Percentiles rank a stretch among this genome's conserved stretches.
Evolutionary conservation across 495 filamentous ascomycete genomes (phyloP).

Genomic region (Xylaria grammica): DNA sequence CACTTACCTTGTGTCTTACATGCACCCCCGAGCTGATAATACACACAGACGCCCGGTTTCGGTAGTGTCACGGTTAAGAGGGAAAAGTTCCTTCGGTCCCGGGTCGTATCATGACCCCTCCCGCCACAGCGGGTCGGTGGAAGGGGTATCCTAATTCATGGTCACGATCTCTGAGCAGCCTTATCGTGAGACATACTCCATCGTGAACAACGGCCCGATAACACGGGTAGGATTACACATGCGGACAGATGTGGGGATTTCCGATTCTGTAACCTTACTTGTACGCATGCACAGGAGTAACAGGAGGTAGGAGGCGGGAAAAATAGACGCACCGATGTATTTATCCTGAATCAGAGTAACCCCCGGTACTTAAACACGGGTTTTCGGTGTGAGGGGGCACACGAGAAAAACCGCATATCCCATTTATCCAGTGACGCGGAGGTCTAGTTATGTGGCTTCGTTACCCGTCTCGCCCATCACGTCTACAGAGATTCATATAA

Average conservation of each 20-base stretch:
- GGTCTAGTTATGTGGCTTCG: background rate
- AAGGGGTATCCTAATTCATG: background rate
- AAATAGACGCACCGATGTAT: conserved; percentile 4
- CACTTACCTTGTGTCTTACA: background rate
- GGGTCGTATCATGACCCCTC: background rate
- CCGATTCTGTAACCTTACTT: background rate
- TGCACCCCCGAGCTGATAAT: background rate
- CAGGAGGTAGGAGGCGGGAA: background rate
- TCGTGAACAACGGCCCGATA: background rate
- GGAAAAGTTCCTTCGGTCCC: background rate
- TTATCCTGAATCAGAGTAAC: conserved; percentile 8
- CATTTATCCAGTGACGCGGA: conserved; percentile 6
- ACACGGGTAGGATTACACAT: background rate
- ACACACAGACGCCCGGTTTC: background rate
- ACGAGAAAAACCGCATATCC: background rate
- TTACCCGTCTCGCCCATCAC: background rate
- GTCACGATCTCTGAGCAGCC: background rate
- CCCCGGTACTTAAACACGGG: background rate
- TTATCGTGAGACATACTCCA: background rate
- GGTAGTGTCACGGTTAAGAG: background rate
- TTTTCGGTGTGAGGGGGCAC: background rate
- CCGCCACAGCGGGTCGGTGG: background rate
- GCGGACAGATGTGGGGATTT: background rate
- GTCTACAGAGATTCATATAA: no score
- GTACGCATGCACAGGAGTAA: no score